Percentiles rank a stretch among this genome's conserved stretches.
These are phyloP conservation scores for Saccharomycopsis malanga DNA, from an alignment of 805 yeast genomes.

Conservation along the genomic window DNA sequence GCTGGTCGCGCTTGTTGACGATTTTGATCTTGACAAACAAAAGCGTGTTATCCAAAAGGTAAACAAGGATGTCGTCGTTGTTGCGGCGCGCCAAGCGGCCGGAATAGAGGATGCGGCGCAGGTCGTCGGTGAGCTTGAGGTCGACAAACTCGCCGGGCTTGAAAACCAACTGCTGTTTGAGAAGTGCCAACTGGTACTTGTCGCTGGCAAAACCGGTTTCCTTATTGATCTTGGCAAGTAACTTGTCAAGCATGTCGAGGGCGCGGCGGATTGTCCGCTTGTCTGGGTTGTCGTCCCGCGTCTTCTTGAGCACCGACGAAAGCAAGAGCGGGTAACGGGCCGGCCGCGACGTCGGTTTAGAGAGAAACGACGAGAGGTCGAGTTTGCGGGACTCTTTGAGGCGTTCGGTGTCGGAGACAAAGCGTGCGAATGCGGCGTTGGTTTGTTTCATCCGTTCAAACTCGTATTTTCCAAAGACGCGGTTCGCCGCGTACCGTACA, in stretches of 20 bases:
- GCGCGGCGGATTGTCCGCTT: constrained; percentile 63
- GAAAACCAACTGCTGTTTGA: constrained; percentile 78
- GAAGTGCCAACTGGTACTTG: constrained; percentile 78
- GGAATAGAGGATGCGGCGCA: constrained; percentile 71
- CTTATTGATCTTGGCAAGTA: constrained; percentile 67
- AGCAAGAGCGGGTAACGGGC: constrained; percentile 87
- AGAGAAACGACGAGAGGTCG: constrained; percentile 86
- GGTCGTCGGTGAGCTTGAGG: constrained; percentile 74
- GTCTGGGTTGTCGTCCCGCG: constrained; percentile 71
- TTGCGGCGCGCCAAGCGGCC: constrained; percentile 69
- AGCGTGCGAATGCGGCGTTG: constrained; percentile 86
- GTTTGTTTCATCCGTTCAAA: constrained; percentile 89
- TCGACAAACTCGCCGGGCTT: constrained; percentile 80
- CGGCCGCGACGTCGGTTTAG: constrained; percentile 93
- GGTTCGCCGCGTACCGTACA: constrained; percentile 87
- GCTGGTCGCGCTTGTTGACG: constrained; percentile 84
- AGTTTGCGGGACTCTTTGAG: constrained; percentile 80
- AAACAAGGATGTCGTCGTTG: constrained; percentile 77
- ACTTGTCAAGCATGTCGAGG: constrained; percentile 63
- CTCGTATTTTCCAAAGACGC: constrained; percentile 91
- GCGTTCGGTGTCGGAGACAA: constrained; percentile 84
- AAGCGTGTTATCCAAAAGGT: constrained; percentile 81
- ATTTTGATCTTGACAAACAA: constrained; percentile 79
- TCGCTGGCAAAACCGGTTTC: constrained; percentile 94
- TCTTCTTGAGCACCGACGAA: constrained; percentile 74